phyloP scores from a whole-genome alignment of 164 flowering plant genomes.

The Nymphaea colorata region DNA sequence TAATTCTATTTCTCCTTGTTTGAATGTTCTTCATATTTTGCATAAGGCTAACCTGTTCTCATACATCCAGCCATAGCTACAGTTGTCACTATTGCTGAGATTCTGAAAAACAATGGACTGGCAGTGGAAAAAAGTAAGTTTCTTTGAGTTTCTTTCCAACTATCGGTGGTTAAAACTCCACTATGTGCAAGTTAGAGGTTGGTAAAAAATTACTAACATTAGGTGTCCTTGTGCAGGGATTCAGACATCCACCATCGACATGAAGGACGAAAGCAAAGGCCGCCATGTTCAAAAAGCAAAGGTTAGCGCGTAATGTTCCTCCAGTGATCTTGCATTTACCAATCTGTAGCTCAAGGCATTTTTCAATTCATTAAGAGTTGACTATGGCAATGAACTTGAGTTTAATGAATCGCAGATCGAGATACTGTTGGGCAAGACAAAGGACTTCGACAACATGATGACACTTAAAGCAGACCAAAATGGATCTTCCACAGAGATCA shows the following conservation, averaged over 20 bases:
- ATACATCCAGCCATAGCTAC: conserved; percentile 63
- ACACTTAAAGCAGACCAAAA: conserved; percentile 1
- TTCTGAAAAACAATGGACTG: conserved; percentile 71
- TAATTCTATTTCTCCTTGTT: background rate
- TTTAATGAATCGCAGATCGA: conserved; percentile 8
- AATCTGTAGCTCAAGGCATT: background rate
- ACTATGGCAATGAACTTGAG: background rate
- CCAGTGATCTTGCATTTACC: background rate
- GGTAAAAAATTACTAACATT: background rate
- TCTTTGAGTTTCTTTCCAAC: background rate
- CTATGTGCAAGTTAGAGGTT: background rate
- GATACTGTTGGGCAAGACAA: conserved; percentile 12
- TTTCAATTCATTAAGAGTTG: background rate
- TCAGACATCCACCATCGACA: conserved; percentile 61
- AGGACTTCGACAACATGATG: conserved; percentile 8
- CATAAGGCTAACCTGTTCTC: no score
- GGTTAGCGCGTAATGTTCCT: conserved; percentile 18
- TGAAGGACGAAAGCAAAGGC: conserved; percentile 68
- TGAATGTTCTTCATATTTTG: no score
- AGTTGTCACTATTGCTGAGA: conserved; percentile 77
- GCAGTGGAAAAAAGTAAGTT: conserved; percentile 68
- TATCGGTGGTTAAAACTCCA: background rate
- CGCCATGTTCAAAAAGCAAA: conserved; percentile 64
- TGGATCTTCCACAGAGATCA: background rate
- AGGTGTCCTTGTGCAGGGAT: conserved; percentile 30